Percentiles rank a stretch among this genome's conserved stretches.
Conservation (phyloP, 139 green algal genomes). For the Ettlia oleoabundans region DNA sequence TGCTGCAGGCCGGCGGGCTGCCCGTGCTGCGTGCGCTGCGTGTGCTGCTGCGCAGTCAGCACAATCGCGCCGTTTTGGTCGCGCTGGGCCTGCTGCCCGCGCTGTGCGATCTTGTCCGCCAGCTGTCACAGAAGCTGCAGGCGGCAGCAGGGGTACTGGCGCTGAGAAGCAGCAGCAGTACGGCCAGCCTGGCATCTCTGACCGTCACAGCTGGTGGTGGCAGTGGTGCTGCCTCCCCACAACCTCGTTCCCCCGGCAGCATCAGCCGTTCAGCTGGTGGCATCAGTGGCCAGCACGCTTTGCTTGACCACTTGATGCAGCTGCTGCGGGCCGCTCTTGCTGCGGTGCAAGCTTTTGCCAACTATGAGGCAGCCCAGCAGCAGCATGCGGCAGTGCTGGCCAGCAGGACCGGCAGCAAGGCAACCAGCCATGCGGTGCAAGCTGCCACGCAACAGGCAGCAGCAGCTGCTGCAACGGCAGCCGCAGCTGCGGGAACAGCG, state of each 20-base stretch:
- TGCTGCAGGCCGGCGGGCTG: conserved; percentile 27
- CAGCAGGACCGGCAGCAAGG: neutral
- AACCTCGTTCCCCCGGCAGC: neutral
- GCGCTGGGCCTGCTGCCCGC: conserved; percentile 31
- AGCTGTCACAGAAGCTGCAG: conserved; percentile 23
- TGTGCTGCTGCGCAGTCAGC: conserved; percentile 33
- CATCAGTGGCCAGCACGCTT: neutral
- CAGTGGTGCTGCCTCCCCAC: neutral
- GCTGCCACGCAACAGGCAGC: neutral
- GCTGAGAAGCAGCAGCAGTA: neutral
- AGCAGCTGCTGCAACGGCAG: conserved; percentile 4
- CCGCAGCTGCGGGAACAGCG: neutral
- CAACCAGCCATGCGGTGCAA: conserved; percentile 5
- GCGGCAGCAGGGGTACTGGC: conserved; percentile 18
- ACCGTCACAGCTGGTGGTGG: neutral
- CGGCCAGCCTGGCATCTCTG: neutral
- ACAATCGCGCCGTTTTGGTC: conserved; percentile 44
- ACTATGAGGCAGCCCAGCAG: conserved; percentile 13
- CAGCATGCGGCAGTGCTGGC: conserved; percentile 1
- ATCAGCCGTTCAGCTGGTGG: neutral
- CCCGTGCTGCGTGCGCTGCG: conserved; percentile 38
- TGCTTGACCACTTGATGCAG: neutral
- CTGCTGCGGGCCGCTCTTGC: neutral
- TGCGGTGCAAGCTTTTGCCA: neutral
- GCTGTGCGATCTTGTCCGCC: conserved; percentile 31